These are phyloP conservation scores for Scheffersomyces illinoinensis DNA, from an alignment of 1,139 yeast genomes.

Conservation along the genomic window DNA sequence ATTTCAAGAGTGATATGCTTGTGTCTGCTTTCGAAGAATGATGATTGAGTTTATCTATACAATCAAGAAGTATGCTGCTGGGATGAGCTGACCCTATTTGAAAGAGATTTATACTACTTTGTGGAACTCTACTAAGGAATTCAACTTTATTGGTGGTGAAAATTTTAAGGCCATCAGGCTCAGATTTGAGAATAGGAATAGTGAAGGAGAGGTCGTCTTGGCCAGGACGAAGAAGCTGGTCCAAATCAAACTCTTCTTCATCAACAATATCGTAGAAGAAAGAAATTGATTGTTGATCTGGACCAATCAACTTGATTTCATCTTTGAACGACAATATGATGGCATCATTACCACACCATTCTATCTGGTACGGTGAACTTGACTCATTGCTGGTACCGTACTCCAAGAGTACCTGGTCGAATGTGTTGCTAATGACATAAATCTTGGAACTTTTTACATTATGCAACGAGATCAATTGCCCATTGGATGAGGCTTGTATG, in stretches of 20 bases:
- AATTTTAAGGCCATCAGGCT: constrained; percentile 71
- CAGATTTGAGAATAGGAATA: constrained; percentile 47
- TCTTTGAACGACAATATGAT: constrained; percentile 62
- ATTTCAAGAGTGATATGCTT: constrained; percentile 57
- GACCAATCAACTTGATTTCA: constrained; percentile 71
- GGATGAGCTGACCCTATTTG: constrained; percentile 84
- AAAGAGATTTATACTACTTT: constrained; percentile 60
- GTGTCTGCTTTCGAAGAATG: constrained; percentile 86
- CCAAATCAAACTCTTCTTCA: constrained; percentile 33
- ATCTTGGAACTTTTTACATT: constrained; percentile 45
- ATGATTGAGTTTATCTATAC: constrained; percentile 68
- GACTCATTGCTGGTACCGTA: constrained; percentile 43
- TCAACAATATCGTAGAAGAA: constrained; percentile 43
- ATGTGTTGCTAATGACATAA: constrained; percentile 53
- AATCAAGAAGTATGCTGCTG: constrained; percentile 78
- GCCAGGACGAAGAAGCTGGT: constrained; percentile 15
- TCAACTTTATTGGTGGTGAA: constrained; percentile 61
- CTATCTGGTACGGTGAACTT: constrained; percentile 44
- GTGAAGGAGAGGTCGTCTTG: constrained; percentile 29
- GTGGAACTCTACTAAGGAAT: constrained; percentile 65
- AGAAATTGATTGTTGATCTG: constrained; percentile 60
- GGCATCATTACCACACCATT: constrained; percentile 90
- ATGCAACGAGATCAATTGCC: constrained; percentile 59
- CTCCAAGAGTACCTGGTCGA: constrained; percentile 54
- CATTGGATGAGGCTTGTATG: constrained; percentile 60